Base-by-base conservation (phyloP, 768 basidiomycete genomes). In the Pholiota conissans region DNA sequence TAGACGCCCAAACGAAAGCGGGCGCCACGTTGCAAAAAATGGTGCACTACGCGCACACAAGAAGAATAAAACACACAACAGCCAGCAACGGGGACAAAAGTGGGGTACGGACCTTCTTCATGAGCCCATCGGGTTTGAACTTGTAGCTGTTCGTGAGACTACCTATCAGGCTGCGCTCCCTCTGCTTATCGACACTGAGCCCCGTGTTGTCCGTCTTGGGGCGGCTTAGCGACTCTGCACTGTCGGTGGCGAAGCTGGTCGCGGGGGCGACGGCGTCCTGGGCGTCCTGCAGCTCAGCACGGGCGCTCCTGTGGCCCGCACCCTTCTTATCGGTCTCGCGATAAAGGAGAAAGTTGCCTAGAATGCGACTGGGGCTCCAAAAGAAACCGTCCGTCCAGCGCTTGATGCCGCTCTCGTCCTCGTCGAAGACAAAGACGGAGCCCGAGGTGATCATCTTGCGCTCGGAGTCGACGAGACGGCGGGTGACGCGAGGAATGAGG, bases 341-440 rank as follows among this genome's bases (percentile, higher is more conserved):
- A 74, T 98, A 98, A 60, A 96, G 86, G 66, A 98, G 78, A 69
- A 97, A 98, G 72, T 98, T 98, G 65, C 93, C 93, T 57, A 97
- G 76, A 26, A 97, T 97, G 57, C 95, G 80, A 62, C 88, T 90
- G 0, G 95, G 95, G 63, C 89, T 91, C 95, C 95, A 97, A 69
- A 90, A 90, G 69, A 91, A 88, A n/a, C 95, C 94, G 74, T 98
- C 95, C 1, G 95, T 98, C 92, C 95, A 97, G 42, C 95, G 83
- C 76, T 95, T 96, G 77, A 98, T 98, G 26, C 95, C 94, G 67
- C 91, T 93, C 74, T 96, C 94, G 66, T 93, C 90, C 77, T 97
- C 95, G 72, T 98, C 93, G 68, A 97, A 98, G 62, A 97, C 95
- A 66, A 98, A 98, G 10, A 98, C 93, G 6, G 90, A 91, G 56